Base-by-base conservation (phyloP, 2,329 filamentous ascomycete species). In the Aschersonia sp. region DNA sequence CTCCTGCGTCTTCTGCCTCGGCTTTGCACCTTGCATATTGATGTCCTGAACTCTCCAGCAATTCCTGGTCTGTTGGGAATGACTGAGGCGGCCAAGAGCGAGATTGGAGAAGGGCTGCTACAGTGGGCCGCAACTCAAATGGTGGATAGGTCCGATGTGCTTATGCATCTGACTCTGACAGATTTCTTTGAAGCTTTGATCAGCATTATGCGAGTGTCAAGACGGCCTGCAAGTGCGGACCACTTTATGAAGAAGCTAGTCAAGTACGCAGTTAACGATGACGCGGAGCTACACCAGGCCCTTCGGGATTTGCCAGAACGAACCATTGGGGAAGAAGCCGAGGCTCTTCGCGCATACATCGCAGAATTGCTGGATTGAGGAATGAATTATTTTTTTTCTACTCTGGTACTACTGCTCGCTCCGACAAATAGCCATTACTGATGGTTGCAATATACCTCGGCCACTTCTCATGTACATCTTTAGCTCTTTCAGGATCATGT, bases 131-230 rank as follows among this genome's bases (percentile, higher is more conserved):
- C 69, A 6, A 57, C 77, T 31, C 61, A 55, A 47, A 77, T 78
- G 74, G 65, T 76, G 30, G 70, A 73, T 49, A 65, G 55, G 47
- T 55, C 61, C 1, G 75, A 78, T 47, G 49, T 61, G 22, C 62
- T 79, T 29, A 72, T 77, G 68, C 66, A 71, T 42, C 58, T 72
- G 6, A 72, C 53, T 47, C 62, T 77, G 22, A 59, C 74, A n/a
- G 71, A 76, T 51, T 77, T 76, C 50, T 73, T 73, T 53, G 71
- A 76, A 59, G 60, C 63, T 6, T 61, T 77, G 22, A 59, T 77
- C 31, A 70, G 66, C 45, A 62, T 73, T 35, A 66, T 75, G 63
- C 61, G 70, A 11, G 58, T 70, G 5, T 62, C 67, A 0, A 62
- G 59, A 11, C 64, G 58, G 45, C 62, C 59, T 1, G 39, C 49